A percentile compares a stretch with the other conserved stretches of the same genome.
Conservation (phyloP, 345 rosid species). For the Euphorbia lathyris region DNA sequence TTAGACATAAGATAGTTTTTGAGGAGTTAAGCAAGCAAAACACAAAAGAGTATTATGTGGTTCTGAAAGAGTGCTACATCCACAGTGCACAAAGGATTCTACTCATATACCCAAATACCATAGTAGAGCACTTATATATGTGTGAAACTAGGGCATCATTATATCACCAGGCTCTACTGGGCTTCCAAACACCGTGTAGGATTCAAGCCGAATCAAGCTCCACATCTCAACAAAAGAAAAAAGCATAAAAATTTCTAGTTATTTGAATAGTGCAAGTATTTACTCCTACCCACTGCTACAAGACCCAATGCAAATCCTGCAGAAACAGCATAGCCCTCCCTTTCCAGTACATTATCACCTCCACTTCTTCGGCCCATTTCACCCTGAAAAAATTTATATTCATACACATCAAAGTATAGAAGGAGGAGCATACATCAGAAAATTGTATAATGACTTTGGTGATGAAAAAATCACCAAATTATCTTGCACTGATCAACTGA, state of each 20-base stretch:
- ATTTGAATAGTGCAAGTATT: constrained; percentile 9
- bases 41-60: no score
- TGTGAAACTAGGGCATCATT: no score
- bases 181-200: no score
- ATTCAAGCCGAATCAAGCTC: no score
- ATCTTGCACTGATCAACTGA: background rate
- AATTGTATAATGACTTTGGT: background rate
- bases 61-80: no score
- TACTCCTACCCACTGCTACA: constrained; percentile 77
- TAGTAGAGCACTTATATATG: no score
- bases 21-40: no score
- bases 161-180: no score
- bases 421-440: background rate
- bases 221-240: background rate
- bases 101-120: no score
- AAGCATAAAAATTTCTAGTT: background rate
- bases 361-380: constrained; percentile 97
- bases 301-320: constrained; percentile 99
- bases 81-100: no score
- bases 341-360: constrained; percentile 98
- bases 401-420: no score
- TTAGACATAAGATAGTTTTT: constrained; percentile 15
- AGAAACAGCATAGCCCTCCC: constrained; percentile 98
- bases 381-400: constrained; percentile 43
- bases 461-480: background rate